Conservation (phyloP, 441 rosid species). For the Omphalea diandra region DNA sequence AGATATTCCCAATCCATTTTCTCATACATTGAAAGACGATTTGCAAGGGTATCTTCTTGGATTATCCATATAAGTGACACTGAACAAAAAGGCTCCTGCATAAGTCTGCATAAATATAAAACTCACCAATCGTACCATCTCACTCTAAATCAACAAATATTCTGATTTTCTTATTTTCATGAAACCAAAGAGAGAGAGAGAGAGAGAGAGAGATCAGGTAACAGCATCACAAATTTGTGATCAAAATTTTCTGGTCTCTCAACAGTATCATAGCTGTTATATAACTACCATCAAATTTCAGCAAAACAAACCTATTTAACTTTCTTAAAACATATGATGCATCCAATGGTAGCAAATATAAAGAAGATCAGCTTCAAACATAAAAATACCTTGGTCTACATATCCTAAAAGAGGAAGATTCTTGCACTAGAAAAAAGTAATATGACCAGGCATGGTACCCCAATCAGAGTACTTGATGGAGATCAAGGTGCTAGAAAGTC, state of each 20-base stretch:
- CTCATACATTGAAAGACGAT: slow-evolving; percentile 65
- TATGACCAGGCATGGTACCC: background rate
- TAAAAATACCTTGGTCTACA: background rate
- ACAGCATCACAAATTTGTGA: no score
- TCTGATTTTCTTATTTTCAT: slow-evolving; percentile 5
- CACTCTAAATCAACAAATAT: slow-evolving; percentile 27
- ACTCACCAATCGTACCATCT: slow-evolving; percentile 52
- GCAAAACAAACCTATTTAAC: background rate
- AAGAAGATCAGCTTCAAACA: background rate
- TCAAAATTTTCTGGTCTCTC: background rate
- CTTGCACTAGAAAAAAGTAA: background rate
- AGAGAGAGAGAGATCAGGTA: background rate
- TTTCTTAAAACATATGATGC: background rate
- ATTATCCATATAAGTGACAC: slow-evolving; percentile 91
- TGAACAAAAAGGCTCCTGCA: slow-evolving; percentile 96
- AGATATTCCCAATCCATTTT: slow-evolving; percentile 60
- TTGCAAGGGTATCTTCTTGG: slow-evolving; percentile 86
- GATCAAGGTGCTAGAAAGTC: no score
- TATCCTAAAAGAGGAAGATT: background rate
- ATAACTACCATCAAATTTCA: background rate
- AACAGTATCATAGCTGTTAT: background rate
- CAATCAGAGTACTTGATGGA: background rate
- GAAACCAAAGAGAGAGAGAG: slow-evolving; percentile 1
- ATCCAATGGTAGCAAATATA: background rate
- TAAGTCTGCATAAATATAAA: slow-evolving; percentile 90